Evolutionary conservation across 108 stramenopile genomes (phyloP).

Genomic region (Thalassiosira profunda): DNA sequence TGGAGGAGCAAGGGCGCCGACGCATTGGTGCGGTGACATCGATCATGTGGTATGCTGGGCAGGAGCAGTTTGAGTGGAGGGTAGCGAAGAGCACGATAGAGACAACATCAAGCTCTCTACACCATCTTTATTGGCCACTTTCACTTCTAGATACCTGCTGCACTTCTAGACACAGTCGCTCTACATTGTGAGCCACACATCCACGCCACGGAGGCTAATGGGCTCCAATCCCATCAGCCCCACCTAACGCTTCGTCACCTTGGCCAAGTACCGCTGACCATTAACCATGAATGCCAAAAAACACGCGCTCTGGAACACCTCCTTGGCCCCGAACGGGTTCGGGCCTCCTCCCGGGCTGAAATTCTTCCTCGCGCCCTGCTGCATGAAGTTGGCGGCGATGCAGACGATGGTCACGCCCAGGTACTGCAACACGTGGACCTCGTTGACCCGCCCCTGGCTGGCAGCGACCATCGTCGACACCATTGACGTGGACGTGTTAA

Average conservation of each 20-base stretch:
- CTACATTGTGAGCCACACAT: too few species aligned
- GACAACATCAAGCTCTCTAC: too few species aligned
- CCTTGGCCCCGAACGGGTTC: constrained; percentile 13
- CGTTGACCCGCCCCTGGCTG: constrained; percentile 43
- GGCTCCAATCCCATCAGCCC: too few species aligned
- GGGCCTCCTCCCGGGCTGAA: not conserved
- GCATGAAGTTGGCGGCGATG: constrained; percentile 48
- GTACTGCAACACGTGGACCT: constrained; percentile 46
- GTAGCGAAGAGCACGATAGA: too few species aligned
- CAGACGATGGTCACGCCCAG: constrained; percentile 50
- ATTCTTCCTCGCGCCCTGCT: constrained; percentile 9
- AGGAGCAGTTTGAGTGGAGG: too few species aligned
- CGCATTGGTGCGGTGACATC: too few species aligned
- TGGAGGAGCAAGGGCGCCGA: too few species aligned
- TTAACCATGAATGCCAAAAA: constrained; percentile 51
- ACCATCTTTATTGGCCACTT: too few species aligned
- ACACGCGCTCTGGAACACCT: constrained; percentile 45
- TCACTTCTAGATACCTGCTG: too few species aligned
- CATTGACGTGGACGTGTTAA: constrained; percentile 43
- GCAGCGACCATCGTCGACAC: constrained; percentile 48
- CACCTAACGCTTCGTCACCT: constrained; percentile 40
- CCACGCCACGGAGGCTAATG: too few species aligned
- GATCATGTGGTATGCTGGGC: too few species aligned
- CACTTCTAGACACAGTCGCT: too few species aligned
- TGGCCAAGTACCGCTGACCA: constrained; percentile 46